These are phyloP conservation scores for Ceraceosorus bombacis DNA, from an alignment of 1,284 basidiomycete genomes.

Conservation along the genomic window DNA sequence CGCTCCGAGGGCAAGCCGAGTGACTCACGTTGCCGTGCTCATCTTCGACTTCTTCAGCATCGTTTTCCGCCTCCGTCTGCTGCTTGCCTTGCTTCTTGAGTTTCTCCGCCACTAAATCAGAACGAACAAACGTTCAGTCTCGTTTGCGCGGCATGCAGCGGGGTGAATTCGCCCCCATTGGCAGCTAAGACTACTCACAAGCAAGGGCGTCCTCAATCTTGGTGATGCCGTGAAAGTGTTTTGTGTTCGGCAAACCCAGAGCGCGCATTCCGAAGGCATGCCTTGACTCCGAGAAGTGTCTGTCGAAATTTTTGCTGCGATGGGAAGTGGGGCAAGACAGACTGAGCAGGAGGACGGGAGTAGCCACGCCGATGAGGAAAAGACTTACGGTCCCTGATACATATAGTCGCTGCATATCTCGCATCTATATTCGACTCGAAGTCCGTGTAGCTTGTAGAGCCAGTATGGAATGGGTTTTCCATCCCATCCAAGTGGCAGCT, in stretches of 20 bases:
- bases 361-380: neutral
- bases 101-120: slow-evolving; percentile 32
- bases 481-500: slow-evolving; percentile 94
- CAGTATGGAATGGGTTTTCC: slow-evolving; percentile 98
- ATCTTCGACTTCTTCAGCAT: slow-evolving; percentile 46
- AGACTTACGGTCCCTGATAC: slow-evolving; percentile 69
- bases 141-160: neutral
- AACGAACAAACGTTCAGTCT: neutral
- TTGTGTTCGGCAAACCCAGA: slow-evolving; percentile 90
- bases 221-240: slow-evolving; percentile 98
- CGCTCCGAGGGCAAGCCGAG: neutral
- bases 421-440: slow-evolving; percentile 93
- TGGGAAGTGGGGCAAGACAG: neutral
- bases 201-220: slow-evolving; percentile 91
- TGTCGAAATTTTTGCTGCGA: slow-evolving; percentile 52
- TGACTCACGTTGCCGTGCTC: slow-evolving; percentile 39
- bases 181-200: slow-evolving; percentile 55
- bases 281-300: slow-evolving; percentile 86
- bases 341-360: neutral
- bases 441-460: slow-evolving; percentile 94
- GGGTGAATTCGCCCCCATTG: neutral
- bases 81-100: slow-evolving; percentile 33
- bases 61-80: slow-evolving; percentile 24
- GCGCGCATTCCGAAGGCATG: slow-evolving; percentile 99
- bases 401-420: slow-evolving; percentile 75